phyloP scores from a whole-genome alignment of 2,329 filamentous ascomycete genomes.

The Rutstroemia sp. region DNA sequence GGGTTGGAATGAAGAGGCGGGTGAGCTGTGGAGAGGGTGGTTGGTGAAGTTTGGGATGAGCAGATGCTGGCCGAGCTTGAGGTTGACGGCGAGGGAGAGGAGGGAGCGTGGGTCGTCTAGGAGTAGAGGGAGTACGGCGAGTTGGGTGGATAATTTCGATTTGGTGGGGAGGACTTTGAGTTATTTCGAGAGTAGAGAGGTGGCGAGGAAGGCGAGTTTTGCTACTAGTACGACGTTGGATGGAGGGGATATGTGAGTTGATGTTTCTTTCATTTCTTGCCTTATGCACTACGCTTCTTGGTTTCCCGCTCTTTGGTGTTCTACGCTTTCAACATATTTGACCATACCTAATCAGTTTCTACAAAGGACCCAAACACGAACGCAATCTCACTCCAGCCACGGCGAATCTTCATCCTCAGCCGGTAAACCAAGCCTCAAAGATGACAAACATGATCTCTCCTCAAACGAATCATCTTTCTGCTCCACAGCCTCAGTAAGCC shows the following conservation, averaged over 20 bases:
- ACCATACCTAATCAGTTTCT: too few relatives aligned
- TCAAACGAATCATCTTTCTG: background rate
- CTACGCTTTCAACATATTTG: too few relatives aligned
- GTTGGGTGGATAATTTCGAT: conserved; percentile 16
- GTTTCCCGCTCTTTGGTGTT: too few relatives aligned
- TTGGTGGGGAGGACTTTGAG: conserved; percentile 19
- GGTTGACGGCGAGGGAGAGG: conserved; percentile 9
- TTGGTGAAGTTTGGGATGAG: conserved; percentile 20
- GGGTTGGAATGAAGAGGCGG: conserved; percentile 55
- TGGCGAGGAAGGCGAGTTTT: conserved; percentile 9
- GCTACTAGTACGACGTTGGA: background rate
- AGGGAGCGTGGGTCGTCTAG: background rate
- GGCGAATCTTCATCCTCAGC: background rate
- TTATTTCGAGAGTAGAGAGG: conserved; percentile 18
- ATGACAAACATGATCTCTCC: background rate
- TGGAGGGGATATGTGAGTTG: conserved; percentile 3
- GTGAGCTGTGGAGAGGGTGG: conserved; percentile 39
- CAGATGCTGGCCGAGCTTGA: conserved; percentile 19
- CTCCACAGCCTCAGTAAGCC: background rate
- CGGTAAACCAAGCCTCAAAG: background rate
- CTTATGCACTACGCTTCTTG: too few relatives aligned
- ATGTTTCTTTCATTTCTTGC: too few relatives aligned
- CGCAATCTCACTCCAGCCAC: background rate
- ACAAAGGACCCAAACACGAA: too few relatives aligned
- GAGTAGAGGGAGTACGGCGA: background rate